Base-by-base conservation (phyloP, 495 filamentous ascomycete species). In the Aspergillus bertholletiae region DNA sequence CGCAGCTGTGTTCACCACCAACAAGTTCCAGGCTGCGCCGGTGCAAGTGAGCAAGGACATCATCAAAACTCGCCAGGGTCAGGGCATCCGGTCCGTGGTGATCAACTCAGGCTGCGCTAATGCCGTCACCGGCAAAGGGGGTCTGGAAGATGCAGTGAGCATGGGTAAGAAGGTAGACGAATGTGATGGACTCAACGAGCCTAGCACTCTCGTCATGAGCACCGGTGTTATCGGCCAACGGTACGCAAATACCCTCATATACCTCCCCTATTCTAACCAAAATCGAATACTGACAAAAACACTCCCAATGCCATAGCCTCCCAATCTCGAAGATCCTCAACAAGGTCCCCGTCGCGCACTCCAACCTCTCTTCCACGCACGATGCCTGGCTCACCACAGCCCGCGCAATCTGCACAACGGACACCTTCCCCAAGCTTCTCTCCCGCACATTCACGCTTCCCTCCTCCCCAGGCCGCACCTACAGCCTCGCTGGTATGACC, bases 61-160 rank as follows among this genome's bases (percentile, higher is more conserved):
- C 53, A 73, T 97, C 46, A 70, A 83, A 58, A 75, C 74, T 53
- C 80, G 83, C 54, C 73, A 77, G 12, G 90, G 91, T 32, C 72
- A 80, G 44, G 89, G 88, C 0, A 79, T 97, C 52, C 81, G 85
- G 49, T 85, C 87, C 21, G 84, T 99, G 23, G 83, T 99, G 17
- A 87, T 96, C 71, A 99, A 99, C 73, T 91, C 90, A 26, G 95
- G 94, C 40, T 96, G 93, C 64, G 94, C 94, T 50, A 99, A 99
- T 80, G 95, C 94, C 4, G 92, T 99, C 27, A 99, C 94, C 2
- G 94, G 94, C 35, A 93, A 88, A 67, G 88, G 88, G 22, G 94
- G 94, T 2, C 70, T 96, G 57, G 88, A 96, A 64, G 92, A 97
- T 81, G 94, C 95, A 12, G 71, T 80, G 44, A 79, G 75, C 50